A percentile compares a stretch with the other conserved stretches of the same genome.
Evolutionary conservation across 2,329 filamentous ascomycete species (phyloP).

Genomic region (Penicillium corylophilum): DNA sequence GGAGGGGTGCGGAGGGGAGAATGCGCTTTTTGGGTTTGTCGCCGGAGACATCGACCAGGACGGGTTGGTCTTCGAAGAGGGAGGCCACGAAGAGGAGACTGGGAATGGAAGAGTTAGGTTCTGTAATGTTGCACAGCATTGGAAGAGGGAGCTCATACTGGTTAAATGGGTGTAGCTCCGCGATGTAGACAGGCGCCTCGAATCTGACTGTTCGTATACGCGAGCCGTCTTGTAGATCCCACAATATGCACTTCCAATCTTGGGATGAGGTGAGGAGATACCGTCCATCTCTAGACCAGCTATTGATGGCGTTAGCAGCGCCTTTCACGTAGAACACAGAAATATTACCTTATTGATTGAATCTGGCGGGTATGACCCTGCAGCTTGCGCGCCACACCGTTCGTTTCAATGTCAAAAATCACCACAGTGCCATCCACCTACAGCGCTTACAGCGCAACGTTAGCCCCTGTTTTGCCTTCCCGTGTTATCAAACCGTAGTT

Average conservation of each 20-base stretch:
- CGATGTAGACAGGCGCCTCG: conserved; percentile 90
- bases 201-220: conserved; percentile 84
- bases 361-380: conserved; percentile 91
- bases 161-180: conserved; percentile 88
- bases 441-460: conserved; percentile 39
- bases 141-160: conserved; percentile 58
- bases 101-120: conserved; percentile 8
- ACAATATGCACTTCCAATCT: conserved; percentile 94
- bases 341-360: conserved; percentile 69
- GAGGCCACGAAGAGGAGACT: conserved; percentile 85
- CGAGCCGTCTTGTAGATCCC: conserved; percentile 77
- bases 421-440: conserved; percentile 84
- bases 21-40: conserved; percentile 70
- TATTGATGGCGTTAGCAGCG: conserved; percentile 20
- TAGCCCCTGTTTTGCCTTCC: background rate
- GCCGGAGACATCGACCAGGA: conserved; percentile 77
- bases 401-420: conserved; percentile 96
- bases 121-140: background rate
- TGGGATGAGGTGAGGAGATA: conserved; percentile 91
- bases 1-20: conserved; percentile 78
- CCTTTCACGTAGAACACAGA: background rate
- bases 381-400: conserved; percentile 91
- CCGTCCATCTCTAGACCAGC: conserved; percentile 89
- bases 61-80: conserved; percentile 87
- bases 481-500: background rate